A percentile compares a stretch with the other conserved stretches of the same genome.
Conservation (phyloP, 257 asterid genomes). For the Solanum medicagineum region DNA sequence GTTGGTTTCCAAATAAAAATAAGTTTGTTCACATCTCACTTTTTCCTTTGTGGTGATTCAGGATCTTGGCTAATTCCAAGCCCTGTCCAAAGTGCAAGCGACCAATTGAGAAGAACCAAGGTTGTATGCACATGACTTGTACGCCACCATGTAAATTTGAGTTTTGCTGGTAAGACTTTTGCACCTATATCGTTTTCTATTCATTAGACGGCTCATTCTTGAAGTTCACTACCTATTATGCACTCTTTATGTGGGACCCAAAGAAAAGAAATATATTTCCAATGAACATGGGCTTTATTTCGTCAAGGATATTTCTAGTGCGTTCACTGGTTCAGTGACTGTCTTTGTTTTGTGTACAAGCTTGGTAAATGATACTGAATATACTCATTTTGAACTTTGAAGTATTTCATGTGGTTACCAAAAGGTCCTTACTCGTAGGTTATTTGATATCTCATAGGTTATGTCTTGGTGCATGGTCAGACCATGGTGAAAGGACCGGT, state of each 20-base stretch:
- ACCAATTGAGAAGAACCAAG: slow-evolving; percentile 98
- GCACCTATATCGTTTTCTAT: neutral
- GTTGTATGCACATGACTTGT: slow-evolving; percentile 99
- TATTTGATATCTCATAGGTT: slow-evolving; percentile 37
- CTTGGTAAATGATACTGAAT: neutral
- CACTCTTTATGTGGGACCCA: neutral
- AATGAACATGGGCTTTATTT: neutral
- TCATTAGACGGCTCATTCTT: neutral
- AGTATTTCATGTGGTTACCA: neutral
- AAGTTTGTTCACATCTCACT: neutral
- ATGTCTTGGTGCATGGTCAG: slow-evolving; percentile 95
- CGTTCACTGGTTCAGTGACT: neutral
- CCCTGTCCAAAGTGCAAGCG: slow-evolving; percentile 99
- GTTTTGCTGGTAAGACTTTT: slow-evolving; percentile 80
- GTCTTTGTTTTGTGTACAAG: neutral
- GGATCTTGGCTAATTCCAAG: slow-evolving; percentile 98
- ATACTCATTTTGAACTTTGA: neutral
- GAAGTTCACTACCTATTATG: neutral
- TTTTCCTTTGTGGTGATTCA: slow-evolving; percentile 7
- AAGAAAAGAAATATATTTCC: neutral
- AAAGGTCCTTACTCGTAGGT: neutral
- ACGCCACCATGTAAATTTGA: slow-evolving; percentile 99
- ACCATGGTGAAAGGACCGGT: slow-evolving; percentile 99
- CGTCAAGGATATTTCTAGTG: neutral
- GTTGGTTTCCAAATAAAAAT: neutral